Percentiles rank a stretch among this genome's conserved stretches.
phyloP scores from a whole-genome alignment of 2,329 filamentous ascomycete species.

The Blastomyces silverae region DNA sequence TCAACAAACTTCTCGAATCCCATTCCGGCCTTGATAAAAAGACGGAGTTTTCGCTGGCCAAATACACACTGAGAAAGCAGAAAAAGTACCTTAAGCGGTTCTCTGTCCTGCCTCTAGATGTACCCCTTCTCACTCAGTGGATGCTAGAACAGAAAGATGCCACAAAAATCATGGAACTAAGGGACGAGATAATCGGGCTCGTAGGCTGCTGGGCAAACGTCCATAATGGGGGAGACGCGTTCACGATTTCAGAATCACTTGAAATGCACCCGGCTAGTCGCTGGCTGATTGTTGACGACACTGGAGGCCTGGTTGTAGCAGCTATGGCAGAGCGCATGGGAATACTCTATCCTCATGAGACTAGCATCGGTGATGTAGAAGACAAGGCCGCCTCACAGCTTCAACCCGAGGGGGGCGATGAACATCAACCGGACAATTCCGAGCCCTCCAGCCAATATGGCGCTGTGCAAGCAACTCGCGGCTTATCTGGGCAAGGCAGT shows the following conservation, averaged over 20 bases:
- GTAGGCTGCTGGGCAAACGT: slow-evolving; percentile 86
- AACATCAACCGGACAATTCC: slow-evolving; percentile 14
- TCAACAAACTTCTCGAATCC: slow-evolving; percentile 84
- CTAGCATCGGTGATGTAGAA: slow-evolving; percentile 26
- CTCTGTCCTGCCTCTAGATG: slow-evolving; percentile 74
- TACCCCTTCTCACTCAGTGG: slow-evolving; percentile 67
- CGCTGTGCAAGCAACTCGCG: not conserved
- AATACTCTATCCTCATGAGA: slow-evolving; percentile 55
- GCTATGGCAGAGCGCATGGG: slow-evolving; percentile 86
- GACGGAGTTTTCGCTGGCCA: slow-evolving; percentile 85
- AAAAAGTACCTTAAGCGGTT: slow-evolving; percentile 91
- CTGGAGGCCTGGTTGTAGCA: slow-evolving; percentile 71
- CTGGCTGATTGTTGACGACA: slow-evolving; percentile 83
- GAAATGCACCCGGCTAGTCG: slow-evolving; percentile 47
- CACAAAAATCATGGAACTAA: slow-evolving; percentile 72
- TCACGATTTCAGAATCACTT: slow-evolving; percentile 22
- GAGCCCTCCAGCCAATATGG: slow-evolving; percentile 5
- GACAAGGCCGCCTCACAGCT: slow-evolving; percentile 24
- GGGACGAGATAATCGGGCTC: slow-evolving; percentile 74
- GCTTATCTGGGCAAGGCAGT: slow-evolving; percentile 8
- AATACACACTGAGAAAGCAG: slow-evolving; percentile 91
- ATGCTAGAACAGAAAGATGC: slow-evolving; percentile 74
- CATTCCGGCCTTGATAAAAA: slow-evolving; percentile 90
- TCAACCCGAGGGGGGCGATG: slow-evolving; percentile 11
- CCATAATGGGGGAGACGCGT: slow-evolving; percentile 56